These are phyloP conservation scores for Populus tomentosa DNA, from an alignment of 441 rosid species.

Conservation along the genomic window DNA sequence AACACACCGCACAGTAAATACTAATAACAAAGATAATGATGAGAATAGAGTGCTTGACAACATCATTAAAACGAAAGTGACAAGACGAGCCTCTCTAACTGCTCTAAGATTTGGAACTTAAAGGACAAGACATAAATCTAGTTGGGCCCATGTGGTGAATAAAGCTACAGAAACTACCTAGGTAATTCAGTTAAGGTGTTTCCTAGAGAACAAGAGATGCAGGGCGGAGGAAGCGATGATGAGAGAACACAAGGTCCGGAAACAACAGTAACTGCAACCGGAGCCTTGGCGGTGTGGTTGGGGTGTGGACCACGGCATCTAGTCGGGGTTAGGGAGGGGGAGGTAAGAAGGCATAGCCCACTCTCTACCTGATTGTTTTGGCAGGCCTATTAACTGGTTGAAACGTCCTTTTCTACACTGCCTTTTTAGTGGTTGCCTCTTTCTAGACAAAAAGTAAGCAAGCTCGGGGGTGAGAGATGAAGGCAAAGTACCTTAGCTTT, in stretches of 20 bases:
- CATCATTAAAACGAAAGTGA: not conserved
- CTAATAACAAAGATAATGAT: too few species aligned
- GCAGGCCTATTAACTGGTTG: slow-evolving; percentile 12
- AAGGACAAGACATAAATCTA: not conserved
- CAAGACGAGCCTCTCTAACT: not conserved
- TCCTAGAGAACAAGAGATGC: not conserved
- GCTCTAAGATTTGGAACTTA: not conserved
- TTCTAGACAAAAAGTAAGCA: too few species aligned
- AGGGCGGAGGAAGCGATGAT: too few species aligned
- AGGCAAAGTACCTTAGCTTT: not conserved
- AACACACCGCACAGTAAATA: too few species aligned
- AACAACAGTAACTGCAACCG: not conserved
- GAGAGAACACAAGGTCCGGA: not conserved
- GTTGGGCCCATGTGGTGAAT: not conserved
- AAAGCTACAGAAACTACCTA: not conserved
- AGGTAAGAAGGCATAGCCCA: not conserved
- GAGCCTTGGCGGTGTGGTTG: not conserved
- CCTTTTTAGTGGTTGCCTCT: not conserved
- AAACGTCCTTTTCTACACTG: slow-evolving; percentile 20
- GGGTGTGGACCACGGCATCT: slow-evolving; percentile 9
- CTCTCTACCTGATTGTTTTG: not conserved
- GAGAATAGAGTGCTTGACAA: not conserved
- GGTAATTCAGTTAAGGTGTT: not conserved
- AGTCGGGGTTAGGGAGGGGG: not conserved
- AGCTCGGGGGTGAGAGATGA: not conserved